Evolutionary conservation across 2,329 filamentous ascomycete species (phyloP).

Genomic region (Paraphaeosphaeria sporulosa): DNA sequence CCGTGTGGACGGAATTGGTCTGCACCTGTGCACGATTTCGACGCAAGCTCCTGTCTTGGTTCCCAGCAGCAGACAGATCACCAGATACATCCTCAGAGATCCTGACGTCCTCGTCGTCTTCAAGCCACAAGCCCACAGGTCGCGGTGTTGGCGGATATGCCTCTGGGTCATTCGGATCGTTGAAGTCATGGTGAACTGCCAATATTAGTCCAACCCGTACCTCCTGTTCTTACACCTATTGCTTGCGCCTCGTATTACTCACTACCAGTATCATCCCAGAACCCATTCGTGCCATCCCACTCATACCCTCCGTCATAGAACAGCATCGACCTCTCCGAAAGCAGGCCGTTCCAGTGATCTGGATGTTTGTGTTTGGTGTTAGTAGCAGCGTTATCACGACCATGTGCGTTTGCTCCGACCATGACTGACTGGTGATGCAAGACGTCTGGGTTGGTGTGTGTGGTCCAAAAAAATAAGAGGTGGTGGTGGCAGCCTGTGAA

Average conservation of each 20-base stretch:
- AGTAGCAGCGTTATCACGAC: not conserved
- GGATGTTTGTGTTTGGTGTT: not conserved
- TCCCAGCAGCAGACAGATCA: not conserved
- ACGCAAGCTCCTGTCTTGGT: not conserved
- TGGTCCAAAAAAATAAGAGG: not conserved
- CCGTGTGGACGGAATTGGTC: not conserved
- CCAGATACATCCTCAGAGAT: not conserved
- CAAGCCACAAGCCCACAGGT: constrained; percentile 15
- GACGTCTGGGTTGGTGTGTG: not conserved
- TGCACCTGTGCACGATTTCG: not conserved
- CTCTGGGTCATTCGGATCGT: constrained; percentile 10
- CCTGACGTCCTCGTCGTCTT: constrained; percentile 12
- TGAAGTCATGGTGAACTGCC: constrained; percentile 17
- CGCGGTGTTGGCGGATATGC: constrained; percentile 14
- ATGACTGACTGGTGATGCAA: not conserved
- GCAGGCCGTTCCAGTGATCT: constrained; percentile 5
- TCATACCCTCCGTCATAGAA: constrained; percentile 42
- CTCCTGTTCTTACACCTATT: not conserved
- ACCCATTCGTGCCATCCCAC: constrained; percentile 33
- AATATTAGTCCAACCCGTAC: not conserved
- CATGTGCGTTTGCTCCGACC: not conserved
- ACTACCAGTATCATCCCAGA: constrained; percentile 35
- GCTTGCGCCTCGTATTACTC: constrained; percentile 5
- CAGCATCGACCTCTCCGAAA: constrained; percentile 33
- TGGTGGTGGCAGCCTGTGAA: not conserved